These are phyloP conservation scores for Cynara cardunculus DNA, from an alignment of 129 eudicot genomes.

Conservation along the genomic window DNA sequence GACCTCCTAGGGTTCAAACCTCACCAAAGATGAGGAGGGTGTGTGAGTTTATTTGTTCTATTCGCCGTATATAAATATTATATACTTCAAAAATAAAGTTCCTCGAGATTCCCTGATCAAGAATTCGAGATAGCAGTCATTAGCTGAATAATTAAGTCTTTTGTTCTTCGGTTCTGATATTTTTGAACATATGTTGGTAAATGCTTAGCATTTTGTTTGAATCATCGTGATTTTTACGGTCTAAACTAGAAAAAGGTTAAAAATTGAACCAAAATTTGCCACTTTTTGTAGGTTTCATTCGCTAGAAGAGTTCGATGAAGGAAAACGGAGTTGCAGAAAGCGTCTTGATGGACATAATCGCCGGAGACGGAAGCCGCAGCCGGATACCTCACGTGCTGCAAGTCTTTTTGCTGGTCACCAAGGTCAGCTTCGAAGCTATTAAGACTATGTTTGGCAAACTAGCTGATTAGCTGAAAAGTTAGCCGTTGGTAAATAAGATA, in stretches of 20 bases:
- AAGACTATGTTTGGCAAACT: background rate
- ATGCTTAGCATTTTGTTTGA: background rate
- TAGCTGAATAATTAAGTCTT: background rate
- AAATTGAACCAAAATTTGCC: background rate
- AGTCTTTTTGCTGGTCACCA: conserved; percentile 43
- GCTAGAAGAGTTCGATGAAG: conserved; percentile 54
- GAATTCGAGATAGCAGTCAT: background rate
- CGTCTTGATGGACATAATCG: conserved; percentile 66
- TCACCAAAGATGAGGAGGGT: no score
- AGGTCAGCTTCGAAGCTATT: conserved; percentile 21
- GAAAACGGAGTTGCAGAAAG: conserved; percentile 60
- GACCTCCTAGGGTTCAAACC: no score
- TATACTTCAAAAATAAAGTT: no score
- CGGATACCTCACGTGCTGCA: conserved; percentile 36
- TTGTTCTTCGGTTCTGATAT: background rate
- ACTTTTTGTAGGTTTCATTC: conserved; percentile 43
- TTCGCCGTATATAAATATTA: no score
- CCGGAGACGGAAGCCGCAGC: conserved; percentile 54
- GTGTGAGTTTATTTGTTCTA: no score
- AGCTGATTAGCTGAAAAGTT: background rate
- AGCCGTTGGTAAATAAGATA: background rate
- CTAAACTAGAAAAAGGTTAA: background rate
- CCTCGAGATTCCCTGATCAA: background rate
- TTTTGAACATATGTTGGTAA: background rate
- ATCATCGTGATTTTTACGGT: background rate